These are phyloP conservation scores for Elaeis oleifera DNA, from an alignment of 202 grass and related monocot genomes.

Conservation along the genomic window DNA sequence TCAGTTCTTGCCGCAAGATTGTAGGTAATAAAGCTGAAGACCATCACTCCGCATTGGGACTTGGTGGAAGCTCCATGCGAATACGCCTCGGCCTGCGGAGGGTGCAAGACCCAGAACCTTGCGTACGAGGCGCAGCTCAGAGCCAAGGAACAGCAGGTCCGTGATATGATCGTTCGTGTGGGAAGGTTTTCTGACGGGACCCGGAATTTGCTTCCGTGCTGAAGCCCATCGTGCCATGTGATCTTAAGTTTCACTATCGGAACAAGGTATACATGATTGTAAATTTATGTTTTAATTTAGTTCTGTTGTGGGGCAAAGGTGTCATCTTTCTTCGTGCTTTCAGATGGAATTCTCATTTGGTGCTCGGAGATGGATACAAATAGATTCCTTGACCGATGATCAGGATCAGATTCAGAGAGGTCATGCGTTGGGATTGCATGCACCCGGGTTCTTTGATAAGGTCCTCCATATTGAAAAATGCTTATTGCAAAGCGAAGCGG, in stretches of 20 bases:
- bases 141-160: constrained; percentile 69
- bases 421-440: constrained; percentile 72
- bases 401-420: constrained; percentile 23
- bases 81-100: constrained; percentile 70
- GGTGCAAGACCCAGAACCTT: constrained; percentile 85
- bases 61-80: constrained; percentile 62
- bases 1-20: constrained; percentile 27
- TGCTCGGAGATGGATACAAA: constrained; percentile 28
- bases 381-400: constrained; percentile 21
- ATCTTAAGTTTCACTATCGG: constrained; percentile 72
- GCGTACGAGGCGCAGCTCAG: constrained; percentile 61
- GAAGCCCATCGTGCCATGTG: constrained; percentile 71
- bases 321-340: constrained; percentile 14
- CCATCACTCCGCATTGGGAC: constrained; percentile 57
- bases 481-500: constrained; percentile 74
- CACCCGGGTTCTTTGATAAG: constrained; percentile 87
- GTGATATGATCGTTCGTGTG: constrained; percentile 68
- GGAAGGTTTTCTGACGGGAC: constrained; percentile 54
- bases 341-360: constrained; percentile 85
- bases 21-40: constrained; percentile 69
- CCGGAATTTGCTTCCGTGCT: constrained; percentile 29
- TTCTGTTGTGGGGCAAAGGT: constrained; percentile 25
- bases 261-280: constrained; percentile 61
- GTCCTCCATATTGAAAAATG: constrained; percentile 71
- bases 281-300: constrained; percentile 13